Conservation (phyloP, 768 basidiomycete species). For the Candolleomyces efflorescens region DNA sequence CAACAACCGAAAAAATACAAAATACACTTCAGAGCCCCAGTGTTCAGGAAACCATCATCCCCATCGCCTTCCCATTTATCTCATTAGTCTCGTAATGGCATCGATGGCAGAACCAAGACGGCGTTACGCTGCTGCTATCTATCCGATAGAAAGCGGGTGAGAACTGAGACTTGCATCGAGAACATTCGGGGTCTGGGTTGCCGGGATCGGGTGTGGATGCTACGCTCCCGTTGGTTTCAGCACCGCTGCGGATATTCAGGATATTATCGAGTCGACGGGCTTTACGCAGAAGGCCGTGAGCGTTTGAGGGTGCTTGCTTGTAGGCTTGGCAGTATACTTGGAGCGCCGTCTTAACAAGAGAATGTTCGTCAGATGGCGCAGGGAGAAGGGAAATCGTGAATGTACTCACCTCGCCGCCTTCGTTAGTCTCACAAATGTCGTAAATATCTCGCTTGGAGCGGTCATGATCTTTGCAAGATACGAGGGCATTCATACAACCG, state of each 20-base stretch:
- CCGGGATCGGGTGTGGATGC: slow-evolving; percentile 16
- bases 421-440: slow-evolving; percentile 82
- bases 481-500: slow-evolving; percentile 73
- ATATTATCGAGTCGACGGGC: slow-evolving; percentile 79
- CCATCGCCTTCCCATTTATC: slow-evolving; percentile 23
- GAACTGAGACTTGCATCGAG: slow-evolving; percentile 59
- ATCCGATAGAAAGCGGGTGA: slow-evolving; percentile 67
- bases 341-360: slow-evolving; percentile 65
- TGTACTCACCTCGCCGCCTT: slow-evolving; percentile 69
- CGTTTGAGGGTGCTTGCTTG: slow-evolving; percentile 69
- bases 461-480: slow-evolving; percentile 79
- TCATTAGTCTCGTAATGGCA: slow-evolving; percentile 39
- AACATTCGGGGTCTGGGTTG: slow-evolving; percentile 45
- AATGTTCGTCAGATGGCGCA: not conserved
- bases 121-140: not conserved
- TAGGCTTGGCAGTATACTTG: slow-evolving; percentile 84
- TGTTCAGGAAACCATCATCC: slow-evolving; percentile 31
- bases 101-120: slow-evolving; percentile 40
- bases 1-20: not conserved
- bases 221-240: slow-evolving; percentile 23
- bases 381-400: not conserved
- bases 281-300: slow-evolving; percentile 86
- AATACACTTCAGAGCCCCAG: not conserved
- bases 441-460: slow-evolving; percentile 62
- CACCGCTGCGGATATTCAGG: slow-evolving; percentile 39